Percentiles rank a stretch among this genome's conserved stretches.
Evolutionary conservation across 768 basidiomycete genomes (phyloP).

Genomic region (Trametes villosa): DNA sequence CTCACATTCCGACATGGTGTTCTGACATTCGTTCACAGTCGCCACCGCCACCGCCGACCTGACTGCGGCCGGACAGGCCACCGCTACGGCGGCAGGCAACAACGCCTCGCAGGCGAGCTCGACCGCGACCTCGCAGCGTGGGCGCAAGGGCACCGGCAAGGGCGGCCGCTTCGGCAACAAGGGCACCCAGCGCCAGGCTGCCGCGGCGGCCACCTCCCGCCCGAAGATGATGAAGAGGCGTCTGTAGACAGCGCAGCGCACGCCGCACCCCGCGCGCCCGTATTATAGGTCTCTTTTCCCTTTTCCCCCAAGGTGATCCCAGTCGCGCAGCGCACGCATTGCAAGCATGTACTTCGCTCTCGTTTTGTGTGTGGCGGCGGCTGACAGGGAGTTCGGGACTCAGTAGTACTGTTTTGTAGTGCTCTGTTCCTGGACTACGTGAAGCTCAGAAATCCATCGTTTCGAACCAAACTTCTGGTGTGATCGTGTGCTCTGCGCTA

Average conservation of each 20-base stretch:
- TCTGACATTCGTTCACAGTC: neutral
- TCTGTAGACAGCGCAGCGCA: neutral
- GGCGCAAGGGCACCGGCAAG: neutral
- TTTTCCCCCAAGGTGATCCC: neutral
- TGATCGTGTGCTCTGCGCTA: neutral
- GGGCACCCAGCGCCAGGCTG: neutral
- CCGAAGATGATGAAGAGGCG: conserved; percentile 6
- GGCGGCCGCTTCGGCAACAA: neutral
- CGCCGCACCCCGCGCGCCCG: neutral
- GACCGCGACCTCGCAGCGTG: neutral
- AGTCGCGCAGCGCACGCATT: neutral
- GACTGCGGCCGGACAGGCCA: conserved; percentile 1
- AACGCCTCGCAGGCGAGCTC: neutral
- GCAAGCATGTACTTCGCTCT: neutral
- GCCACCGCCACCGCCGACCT: conserved; percentile 1
- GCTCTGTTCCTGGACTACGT: neutral
- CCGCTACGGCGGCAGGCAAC: neutral
- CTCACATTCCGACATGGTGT: neutral
- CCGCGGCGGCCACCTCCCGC: neutral
- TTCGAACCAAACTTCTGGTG: neutral
- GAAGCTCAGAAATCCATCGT: neutral
- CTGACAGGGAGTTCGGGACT: neutral
- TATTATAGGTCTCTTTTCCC: neutral
- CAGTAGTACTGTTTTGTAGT: neutral
- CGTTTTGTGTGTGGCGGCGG: neutral